Conservation (phyloP, 1,284 basidiomycete genomes). For the Ustilago sp. region DNA sequence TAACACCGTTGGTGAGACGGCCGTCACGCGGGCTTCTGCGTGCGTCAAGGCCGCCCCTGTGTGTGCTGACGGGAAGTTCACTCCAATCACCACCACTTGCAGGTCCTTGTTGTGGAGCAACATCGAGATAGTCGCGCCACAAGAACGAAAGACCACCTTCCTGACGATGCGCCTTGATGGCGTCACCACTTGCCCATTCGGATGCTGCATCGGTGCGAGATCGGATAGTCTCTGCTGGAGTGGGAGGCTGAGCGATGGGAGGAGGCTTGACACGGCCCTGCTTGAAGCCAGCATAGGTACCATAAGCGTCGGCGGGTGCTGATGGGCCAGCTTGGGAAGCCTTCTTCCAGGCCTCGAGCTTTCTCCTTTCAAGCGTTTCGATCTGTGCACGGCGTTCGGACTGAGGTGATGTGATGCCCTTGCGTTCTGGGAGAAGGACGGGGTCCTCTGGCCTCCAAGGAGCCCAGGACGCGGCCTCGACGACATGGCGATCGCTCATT, state of each 20-base stretch:
- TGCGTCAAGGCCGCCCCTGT: constrained; percentile 29
- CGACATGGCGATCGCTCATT: constrained; percentile 48
- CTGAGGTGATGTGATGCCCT: constrained; percentile 44
- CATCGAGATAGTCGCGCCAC: constrained; percentile 63
- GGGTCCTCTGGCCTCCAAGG: constrained; percentile 67
- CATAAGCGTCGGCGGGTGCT: constrained; percentile 42
- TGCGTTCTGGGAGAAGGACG: constrained; percentile 50
- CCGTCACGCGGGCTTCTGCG: constrained; percentile 35
- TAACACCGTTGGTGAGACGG: constrained; percentile 38
- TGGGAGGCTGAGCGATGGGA: constrained; percentile 64
- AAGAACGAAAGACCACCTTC: constrained; percentile 64
- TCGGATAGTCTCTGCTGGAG: constrained; percentile 55
- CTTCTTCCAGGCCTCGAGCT: constrained; percentile 21
- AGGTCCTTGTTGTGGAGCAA: constrained; percentile 63
- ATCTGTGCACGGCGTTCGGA: constrained; percentile 47
- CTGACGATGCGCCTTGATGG: constrained; percentile 47
- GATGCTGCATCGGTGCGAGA: constrained; percentile 37
- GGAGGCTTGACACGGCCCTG: constrained; percentile 47
- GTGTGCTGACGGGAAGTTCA: constrained; percentile 25
- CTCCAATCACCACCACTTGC: constrained; percentile 61
- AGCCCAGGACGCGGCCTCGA: constrained; percentile 62
- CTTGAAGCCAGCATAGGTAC: constrained; percentile 56
- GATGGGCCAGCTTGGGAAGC: constrained; percentile 21
- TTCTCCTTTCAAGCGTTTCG: constrained; percentile 30
- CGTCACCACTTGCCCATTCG: constrained; percentile 48